Conservation (phyloP, 2,329 filamentous ascomycete genomes). For the Phyllosticta capitalensis region DNA sequence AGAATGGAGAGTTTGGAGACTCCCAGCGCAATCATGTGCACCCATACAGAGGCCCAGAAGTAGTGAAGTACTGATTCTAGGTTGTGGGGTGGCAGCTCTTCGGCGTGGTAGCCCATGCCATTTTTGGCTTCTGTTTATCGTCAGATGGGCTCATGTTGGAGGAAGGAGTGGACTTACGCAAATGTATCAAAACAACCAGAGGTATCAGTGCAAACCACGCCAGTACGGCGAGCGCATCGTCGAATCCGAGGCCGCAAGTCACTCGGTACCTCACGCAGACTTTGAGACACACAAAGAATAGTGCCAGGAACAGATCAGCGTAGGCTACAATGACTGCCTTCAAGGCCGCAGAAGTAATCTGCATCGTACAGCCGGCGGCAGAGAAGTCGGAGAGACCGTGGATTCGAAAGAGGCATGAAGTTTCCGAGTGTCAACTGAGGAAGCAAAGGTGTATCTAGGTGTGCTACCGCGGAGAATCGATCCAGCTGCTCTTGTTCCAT, state of each 20-base stretch:
- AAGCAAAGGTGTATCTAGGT: background rate
- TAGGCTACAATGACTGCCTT: background rate
- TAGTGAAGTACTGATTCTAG: constrained; percentile 20
- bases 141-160: background rate
- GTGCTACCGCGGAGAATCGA: background rate
- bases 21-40: constrained; percentile 24
- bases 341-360: background rate
- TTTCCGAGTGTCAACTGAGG: background rate
- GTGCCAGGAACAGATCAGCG: background rate
- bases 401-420: background rate
- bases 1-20: constrained; percentile 16
- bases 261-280: background rate
- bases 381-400: background rate
- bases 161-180: background rate
- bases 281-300: constrained; percentile 2
- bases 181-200: constrained; percentile 2
- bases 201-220: constrained; percentile 1
- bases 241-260: background rate
- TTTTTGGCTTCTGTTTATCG: constrained; percentile 19
- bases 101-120: constrained; percentile 21
- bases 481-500: background rate
- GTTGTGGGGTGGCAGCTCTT: background rate
- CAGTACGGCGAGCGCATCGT: constrained; percentile 1
- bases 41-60: constrained; percentile 27
- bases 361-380: background rate